Base-by-base conservation (phyloP, 2,329 filamentous ascomycete genomes). In the Pseudocercospora eumusae region DNA sequence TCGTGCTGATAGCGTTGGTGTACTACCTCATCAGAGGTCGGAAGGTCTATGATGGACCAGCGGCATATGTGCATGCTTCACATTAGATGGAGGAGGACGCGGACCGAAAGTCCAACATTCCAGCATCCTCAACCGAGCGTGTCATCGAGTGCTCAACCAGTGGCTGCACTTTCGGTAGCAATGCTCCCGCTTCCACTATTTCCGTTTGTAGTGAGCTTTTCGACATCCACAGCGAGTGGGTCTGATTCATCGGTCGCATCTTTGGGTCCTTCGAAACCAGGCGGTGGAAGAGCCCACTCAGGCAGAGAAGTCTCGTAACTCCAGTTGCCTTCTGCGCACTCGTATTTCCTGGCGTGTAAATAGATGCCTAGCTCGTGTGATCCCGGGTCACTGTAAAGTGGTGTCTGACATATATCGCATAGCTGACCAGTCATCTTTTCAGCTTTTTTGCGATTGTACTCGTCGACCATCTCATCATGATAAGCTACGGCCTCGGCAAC, bases 301-400 rank as follows among this genome's bases (percentile, higher is more conserved):
- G 95, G 95, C 73, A 97, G 81, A 23, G 87, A 85, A 68, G 93
- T 97, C 72, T 88, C 86, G 75, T 97, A 98, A 57, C 87, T 87
- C 95, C 95, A 99, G 57, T 82, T 82, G 3, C 93, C 93, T 25
- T 87, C 86, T 25, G 87, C 85, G 74, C 93, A 93, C 68, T 93
- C 88, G 75, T 99, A 99, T 50, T 91, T 87, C 64, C 92, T 86
- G 61, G 93, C 96, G 79, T 99, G 95, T 64, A 99, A 82, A 84
- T 93, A 99, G 44, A 99, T 89, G 0, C 91, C 91, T 52, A 99
- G 82, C 79, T 99, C 95, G 71, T 98, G 93, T 45, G 83, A 78
- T 0, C 93, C 93, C 0, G 95, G 95, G 73, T 99, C 95, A 15
- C 91, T 96, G 77, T 98, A 99, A 47, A 99, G 81, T 21, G 91